These are phyloP conservation scores for Hyaloscypha finlandica DNA, from an alignment of 495 filamentous ascomycete genomes.

Conservation along the genomic window DNA sequence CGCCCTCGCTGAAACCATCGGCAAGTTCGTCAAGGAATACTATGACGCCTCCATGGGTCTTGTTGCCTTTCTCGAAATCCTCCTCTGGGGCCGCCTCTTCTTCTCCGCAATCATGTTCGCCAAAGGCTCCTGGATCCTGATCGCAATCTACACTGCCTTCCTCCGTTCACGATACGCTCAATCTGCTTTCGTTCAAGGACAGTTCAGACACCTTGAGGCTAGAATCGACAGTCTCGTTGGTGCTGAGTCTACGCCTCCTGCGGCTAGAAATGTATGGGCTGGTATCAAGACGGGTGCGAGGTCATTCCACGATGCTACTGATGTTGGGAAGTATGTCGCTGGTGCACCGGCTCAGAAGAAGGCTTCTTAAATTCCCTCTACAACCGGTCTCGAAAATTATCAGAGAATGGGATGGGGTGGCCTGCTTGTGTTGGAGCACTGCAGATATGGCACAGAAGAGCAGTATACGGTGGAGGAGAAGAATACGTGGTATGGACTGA, in stretches of 20 bases:
- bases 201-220: slow-evolving; percentile 69
- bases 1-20: slow-evolving; percentile 77
- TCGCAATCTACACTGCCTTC: slow-evolving; percentile 86
- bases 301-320: slow-evolving; percentile 77
- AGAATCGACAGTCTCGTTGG: slow-evolving; percentile 79
- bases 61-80: slow-evolving; percentile 73
- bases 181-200: slow-evolving; percentile 85
- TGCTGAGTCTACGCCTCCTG: slow-evolving; percentile 84
- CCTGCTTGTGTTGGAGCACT: slow-evolving; percentile 16
- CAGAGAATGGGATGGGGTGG: neutral
- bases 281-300: slow-evolving; percentile 69
- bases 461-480: neutral
- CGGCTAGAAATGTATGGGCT: slow-evolving; percentile 81
- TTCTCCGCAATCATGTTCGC: slow-evolving; percentile 79
- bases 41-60: slow-evolving; percentile 89
- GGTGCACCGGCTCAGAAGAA: slow-evolving; percentile 31
- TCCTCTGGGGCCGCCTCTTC: slow-evolving; percentile 80
- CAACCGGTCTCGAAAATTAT: neutral
- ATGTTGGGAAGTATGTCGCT: slow-evolving; percentile 41
- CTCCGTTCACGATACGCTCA: slow-evolving; percentile 87
- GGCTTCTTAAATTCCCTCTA: slow-evolving; percentile 24
- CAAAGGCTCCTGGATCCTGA: slow-evolving; percentile 85
- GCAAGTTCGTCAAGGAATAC: slow-evolving; percentile 94
- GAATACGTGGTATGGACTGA: neutral
- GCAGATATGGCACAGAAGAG: slow-evolving; percentile 4